Evolutionary conservation across 495 filamentous ascomycete species (phyloP).

Genomic region (Physcia stellaris): DNA sequence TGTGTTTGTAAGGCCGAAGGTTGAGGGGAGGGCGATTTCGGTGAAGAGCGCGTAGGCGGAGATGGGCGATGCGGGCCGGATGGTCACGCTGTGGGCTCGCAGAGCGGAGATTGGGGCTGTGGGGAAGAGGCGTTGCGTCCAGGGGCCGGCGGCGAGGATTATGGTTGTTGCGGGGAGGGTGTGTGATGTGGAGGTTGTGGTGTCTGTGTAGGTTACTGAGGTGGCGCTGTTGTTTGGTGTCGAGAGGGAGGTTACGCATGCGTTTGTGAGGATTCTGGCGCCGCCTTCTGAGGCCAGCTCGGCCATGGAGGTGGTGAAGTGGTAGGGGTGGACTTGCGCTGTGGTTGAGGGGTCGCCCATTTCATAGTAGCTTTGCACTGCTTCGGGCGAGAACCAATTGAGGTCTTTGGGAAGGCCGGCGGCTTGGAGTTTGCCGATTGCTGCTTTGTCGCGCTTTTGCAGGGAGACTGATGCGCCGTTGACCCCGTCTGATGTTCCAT

Average conservation of each 20-base stretch:
- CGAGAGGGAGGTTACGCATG: constrained; percentile 51
- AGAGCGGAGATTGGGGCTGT: constrained; percentile 64
- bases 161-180: constrained; percentile 69
- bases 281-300: constrained; percentile 3
- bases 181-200: constrained; percentile 36
- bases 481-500: constrained; percentile 19
- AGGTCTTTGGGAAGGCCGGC: constrained; percentile 63
- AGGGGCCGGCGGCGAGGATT: constrained; percentile 77
- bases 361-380: constrained; percentile 56
- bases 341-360: constrained; percentile 75
- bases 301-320: constrained; percentile 6
- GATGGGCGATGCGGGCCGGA: constrained; percentile 56
- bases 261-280: constrained; percentile 41
- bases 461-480: constrained; percentile 35
- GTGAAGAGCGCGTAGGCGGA: constrained; percentile 87
- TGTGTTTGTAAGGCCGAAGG: constrained; percentile 23
- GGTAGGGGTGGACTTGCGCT: constrained; percentile 84
- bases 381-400: constrained; percentile 67
- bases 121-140: constrained; percentile 66
- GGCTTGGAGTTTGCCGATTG: constrained; percentile 40
- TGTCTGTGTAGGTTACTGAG: constrained; percentile 64
- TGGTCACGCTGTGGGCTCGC: constrained; percentile 84
- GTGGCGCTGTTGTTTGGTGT: constrained; percentile 39
- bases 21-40: constrained; percentile 60
- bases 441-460: constrained; percentile 57